A percentile compares a stretch with the other conserved stretches of the same genome.
Conservation (phyloP, 2,329 filamentous ascomycete species). For the Talaromyces sp. region DNA sequence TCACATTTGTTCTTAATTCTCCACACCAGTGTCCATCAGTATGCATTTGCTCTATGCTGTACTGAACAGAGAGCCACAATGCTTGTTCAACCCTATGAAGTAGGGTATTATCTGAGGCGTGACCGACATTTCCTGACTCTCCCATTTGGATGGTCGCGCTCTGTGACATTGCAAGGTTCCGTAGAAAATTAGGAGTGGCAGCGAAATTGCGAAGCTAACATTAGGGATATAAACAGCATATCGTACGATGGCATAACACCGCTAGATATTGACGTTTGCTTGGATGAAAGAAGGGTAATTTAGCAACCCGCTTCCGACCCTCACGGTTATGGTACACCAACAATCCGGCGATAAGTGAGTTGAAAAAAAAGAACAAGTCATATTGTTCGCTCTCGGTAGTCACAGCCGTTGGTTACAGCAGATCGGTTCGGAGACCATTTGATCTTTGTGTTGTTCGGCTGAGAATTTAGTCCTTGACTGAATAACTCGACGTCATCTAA, state of each 20-base stretch:
- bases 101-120: not conserved
- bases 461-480: not conserved
- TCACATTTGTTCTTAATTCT: conserved; percentile 27
- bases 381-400: not conserved
- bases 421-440: not conserved
- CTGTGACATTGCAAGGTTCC: not conserved
- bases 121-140: not conserved
- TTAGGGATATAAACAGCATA: not conserved
- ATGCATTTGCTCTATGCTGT: not conserved
- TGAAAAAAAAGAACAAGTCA: not conserved
- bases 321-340: not conserved
- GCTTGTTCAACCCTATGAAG: not conserved
- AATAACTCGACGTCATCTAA: not conserved
- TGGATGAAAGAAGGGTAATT: not conserved
- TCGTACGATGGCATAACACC: not conserved
- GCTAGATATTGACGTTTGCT: not conserved
- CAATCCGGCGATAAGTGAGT: not conserved
- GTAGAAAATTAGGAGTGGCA: not conserved
- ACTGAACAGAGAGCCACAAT: not conserved
- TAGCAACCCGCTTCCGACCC: not conserved
- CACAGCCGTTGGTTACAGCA: not conserved
- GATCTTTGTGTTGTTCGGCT: not conserved
- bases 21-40: conserved; percentile 31
- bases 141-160: not conserved
- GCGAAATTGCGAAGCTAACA: not conserved